Evolutionary conservation across 192 early-diverging fungal genomes (phyloP).

Genomic region (Thamnidium elegans): DNA sequence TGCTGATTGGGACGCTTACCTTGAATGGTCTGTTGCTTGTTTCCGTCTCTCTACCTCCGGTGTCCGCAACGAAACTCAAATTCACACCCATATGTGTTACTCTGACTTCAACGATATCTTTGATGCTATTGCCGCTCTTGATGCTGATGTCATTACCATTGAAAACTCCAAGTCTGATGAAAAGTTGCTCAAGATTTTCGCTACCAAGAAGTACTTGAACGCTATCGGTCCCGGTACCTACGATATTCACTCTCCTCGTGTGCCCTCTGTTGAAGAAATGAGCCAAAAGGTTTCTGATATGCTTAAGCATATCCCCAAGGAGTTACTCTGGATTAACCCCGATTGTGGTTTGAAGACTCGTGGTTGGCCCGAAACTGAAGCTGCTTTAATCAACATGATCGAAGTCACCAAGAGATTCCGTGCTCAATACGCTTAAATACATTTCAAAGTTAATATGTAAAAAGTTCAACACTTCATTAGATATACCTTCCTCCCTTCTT

Average conservation of each 20-base stretch:
- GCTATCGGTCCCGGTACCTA: conserved; percentile 96
- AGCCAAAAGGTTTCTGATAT: conserved; percentile 75
- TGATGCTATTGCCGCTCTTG: conserved; percentile 84
- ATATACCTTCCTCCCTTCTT: too few species aligned
- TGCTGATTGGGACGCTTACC: conserved; percentile 84
- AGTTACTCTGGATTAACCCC: conserved; percentile 93
- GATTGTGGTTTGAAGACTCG: conserved; percentile 98
- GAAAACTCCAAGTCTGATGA: conserved; percentile 97
- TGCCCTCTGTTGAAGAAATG: conserved; percentile 90
- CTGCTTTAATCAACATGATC: conserved; percentile 83
- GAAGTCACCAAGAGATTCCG: conserved; percentile 71
- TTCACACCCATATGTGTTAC: conserved; percentile 99
- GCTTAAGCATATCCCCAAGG: conserved; percentile 77
- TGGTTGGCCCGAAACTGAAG: conserved; percentile 91
- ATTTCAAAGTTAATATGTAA: neutral
- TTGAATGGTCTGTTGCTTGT: conserved; percentile 92
- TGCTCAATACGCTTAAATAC: conserved; percentile 27
- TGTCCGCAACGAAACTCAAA: conserved; percentile 86
- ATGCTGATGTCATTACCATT: conserved; percentile 97
- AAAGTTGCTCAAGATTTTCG: conserved; percentile 90
- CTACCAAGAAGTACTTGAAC: conserved; percentile 77
- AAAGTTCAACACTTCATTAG: conserved; percentile 12
- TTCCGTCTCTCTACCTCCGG: conserved; percentile 89
- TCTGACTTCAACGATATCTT: conserved; percentile 99
- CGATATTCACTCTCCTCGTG: conserved; percentile 98